phyloP scores from a whole-genome alignment of 108 stramenopile genomes.

The Schizochytrium sp. region DNA sequence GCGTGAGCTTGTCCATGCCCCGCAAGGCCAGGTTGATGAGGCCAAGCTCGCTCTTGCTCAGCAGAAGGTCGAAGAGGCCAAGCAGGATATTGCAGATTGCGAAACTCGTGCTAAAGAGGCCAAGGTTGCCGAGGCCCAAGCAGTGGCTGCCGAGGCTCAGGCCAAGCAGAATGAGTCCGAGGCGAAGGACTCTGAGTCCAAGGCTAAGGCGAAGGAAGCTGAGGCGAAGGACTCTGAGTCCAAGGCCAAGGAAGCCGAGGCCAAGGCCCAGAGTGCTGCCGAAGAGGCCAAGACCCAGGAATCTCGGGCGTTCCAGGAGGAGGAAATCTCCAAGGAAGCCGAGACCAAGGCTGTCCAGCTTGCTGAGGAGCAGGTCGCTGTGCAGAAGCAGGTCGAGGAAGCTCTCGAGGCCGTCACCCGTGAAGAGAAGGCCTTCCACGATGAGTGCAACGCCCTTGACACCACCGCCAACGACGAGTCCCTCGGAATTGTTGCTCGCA shows the following conservation, averaged over 20 bases:
- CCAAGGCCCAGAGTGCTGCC: background rate
- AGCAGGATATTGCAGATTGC: background rate
- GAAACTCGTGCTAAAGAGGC: constrained; percentile 11
- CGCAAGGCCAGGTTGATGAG: background rate
- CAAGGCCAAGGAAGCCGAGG: background rate
- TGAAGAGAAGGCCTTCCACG: constrained; percentile 18
- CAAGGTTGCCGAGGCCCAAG: background rate
- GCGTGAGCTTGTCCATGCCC: background rate
- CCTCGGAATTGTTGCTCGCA: constrained; percentile 22
- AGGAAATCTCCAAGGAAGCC: constrained; percentile 28
- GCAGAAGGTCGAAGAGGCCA: constrained; percentile 5
- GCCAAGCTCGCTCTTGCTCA: background rate
- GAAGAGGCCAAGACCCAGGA: background rate
- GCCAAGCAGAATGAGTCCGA: constrained; percentile 13
- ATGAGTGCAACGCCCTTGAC: constrained; percentile 13
- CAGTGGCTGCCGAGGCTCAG: background rate
- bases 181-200: background rate
- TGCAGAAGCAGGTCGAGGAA: constrained; percentile 57
- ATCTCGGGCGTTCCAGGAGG: constrained; percentile 4
- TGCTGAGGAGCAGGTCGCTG: constrained; percentile 59
- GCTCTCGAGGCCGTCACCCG: constrained; percentile 21
- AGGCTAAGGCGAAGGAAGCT: constrained; percentile 26
- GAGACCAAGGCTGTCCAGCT: constrained; percentile 26
- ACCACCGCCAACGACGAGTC: constrained; percentile 44
- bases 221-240: background rate